Percentiles rank a stretch among this genome's conserved stretches.
These are phyloP conservation scores for Haplosporangium sp. DNA, from an alignment of 371 early-diverging fungal species.

Conservation along the genomic window DNA sequence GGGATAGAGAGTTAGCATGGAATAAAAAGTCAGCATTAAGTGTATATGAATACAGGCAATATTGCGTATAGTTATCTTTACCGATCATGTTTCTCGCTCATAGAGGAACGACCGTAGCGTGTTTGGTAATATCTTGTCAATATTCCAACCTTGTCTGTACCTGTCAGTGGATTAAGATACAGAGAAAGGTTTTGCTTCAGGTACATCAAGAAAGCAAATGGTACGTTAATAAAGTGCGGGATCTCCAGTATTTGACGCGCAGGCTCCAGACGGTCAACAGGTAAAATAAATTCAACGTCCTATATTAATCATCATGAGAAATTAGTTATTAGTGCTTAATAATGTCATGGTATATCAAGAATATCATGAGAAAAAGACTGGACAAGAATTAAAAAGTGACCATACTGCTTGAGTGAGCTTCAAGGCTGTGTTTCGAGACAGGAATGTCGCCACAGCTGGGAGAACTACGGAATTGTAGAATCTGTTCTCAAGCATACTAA, in stretches of 20 bases:
- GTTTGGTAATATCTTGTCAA: slow-evolving; percentile 64
- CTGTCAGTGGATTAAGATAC: slow-evolving; percentile 62
- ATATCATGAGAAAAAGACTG: not conserved
- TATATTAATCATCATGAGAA: slow-evolving; percentile 24
- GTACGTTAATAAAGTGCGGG: slow-evolving; percentile 67
- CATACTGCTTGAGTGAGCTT: slow-evolving; percentile 75
- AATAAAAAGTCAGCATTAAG: not conserved
- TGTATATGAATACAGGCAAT: not conserved
- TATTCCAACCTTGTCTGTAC: slow-evolving; percentile 67
- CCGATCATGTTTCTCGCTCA: slow-evolving; percentile 35
- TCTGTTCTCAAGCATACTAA: slow-evolving; percentile 73
- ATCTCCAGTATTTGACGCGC: slow-evolving; percentile 59
- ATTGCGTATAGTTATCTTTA: slow-evolving; percentile 8
- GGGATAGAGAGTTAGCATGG: not conserved
- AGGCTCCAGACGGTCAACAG: slow-evolving; percentile 61
- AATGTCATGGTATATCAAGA: not conserved
- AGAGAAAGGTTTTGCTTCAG: slow-evolving; percentile 73
- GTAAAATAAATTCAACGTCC: slow-evolving; percentile 78
- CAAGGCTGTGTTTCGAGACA: slow-evolving; percentile 76
- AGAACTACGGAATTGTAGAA: slow-evolving; percentile 74
- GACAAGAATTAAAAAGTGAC: slow-evolving; percentile 1
- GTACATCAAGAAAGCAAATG: slow-evolving; percentile 71
- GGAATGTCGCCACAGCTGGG: slow-evolving; percentile 73
- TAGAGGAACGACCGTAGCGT: slow-evolving; percentile 55
- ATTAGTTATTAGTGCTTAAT: not conserved